phyloP scores from a whole-genome alignment of 768 basidiomycete species.

The Russula compacta region DNA sequence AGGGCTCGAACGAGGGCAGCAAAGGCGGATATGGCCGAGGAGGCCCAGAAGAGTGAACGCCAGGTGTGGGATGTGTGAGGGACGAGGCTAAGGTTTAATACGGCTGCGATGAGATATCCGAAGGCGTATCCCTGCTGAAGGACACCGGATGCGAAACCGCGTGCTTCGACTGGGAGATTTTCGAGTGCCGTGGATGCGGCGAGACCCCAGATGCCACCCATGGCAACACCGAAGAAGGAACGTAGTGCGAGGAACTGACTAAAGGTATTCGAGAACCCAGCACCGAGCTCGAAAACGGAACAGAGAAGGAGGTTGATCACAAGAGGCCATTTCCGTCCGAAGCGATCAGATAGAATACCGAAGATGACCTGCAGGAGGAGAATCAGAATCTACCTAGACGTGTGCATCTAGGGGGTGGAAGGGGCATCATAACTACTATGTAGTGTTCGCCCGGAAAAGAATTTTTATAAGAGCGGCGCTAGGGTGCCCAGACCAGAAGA shows the following conservation, averaged over 20 bases:
- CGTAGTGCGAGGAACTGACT: conserved; percentile 75
- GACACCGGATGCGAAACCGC: conserved; percentile 81
- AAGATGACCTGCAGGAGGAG: conserved; percentile 45
- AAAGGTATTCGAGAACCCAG: conserved; percentile 73
- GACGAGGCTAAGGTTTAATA: conserved; percentile 66
- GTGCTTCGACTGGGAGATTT: conserved; percentile 77
- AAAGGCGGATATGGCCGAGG: conserved; percentile 60
- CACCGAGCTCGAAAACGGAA: conserved; percentile 66
- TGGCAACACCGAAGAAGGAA: conserved; percentile 76
- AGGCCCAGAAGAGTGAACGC: conserved; percentile 79
- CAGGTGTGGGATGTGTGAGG: conserved; percentile 35
- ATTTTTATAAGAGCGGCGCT: neutral
- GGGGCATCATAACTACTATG: neutral
- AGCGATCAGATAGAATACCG: conserved; percentile 77
- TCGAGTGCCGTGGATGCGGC: conserved; percentile 78
- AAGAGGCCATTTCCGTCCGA: conserved; percentile 90
- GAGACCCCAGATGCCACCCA: conserved; percentile 89
- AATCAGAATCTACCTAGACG: neutral
- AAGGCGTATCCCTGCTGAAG: conserved; percentile 86
- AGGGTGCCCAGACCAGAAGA: neutral
- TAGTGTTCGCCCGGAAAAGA: neutral
- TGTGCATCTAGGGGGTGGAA: neutral
- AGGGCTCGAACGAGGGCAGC: conserved; percentile 57
- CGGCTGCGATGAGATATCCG: conserved; percentile 81
- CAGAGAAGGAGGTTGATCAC: conserved; percentile 67